These are phyloP conservation scores for Aspergillus aculeatus DNA, from an alignment of 2,329 filamentous ascomycete genomes.

Conservation along the genomic window DNA sequence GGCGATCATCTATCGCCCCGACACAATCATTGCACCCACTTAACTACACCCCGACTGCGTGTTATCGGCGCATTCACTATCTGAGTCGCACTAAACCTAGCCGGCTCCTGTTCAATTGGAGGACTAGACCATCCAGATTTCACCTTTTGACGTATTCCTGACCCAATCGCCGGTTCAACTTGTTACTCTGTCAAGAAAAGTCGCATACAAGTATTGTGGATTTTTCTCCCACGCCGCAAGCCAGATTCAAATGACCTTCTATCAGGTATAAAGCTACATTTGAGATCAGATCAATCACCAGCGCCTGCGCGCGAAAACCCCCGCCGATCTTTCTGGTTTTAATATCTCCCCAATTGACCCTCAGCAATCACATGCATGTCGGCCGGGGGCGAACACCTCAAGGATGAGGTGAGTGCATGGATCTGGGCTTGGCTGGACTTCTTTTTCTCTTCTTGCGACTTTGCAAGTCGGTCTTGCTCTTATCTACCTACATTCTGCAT, in stretches of 20 bases:
- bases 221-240: not conserved
- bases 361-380: conserved; percentile 58
- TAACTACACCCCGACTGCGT: too few relatives aligned
- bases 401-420: conserved; percentile 61
- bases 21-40: not conserved
- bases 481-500: too few relatives aligned
- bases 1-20: not conserved
- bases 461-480: not conserved
- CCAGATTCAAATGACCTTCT: not conserved
- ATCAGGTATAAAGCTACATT: not conserved
- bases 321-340: not conserved
- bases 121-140: not conserved
- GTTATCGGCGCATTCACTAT: too few relatives aligned
- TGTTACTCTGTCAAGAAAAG: not conserved
- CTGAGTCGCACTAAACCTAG: not conserved
- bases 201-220: not conserved
- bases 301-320: not conserved
- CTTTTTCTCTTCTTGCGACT: too few relatives aligned
- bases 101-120: not conserved
- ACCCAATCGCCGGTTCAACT: not conserved
- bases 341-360: not conserved
- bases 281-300: not conserved
- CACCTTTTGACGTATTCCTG: not conserved
- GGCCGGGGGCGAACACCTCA: conserved; percentile 61
- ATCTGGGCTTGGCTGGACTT: not conserved